A percentile compares a stretch with the other conserved stretches of the same genome.
Conservation (phyloP, 2,329 filamentous ascomycete species). For the Penicillium sp. region DNA sequence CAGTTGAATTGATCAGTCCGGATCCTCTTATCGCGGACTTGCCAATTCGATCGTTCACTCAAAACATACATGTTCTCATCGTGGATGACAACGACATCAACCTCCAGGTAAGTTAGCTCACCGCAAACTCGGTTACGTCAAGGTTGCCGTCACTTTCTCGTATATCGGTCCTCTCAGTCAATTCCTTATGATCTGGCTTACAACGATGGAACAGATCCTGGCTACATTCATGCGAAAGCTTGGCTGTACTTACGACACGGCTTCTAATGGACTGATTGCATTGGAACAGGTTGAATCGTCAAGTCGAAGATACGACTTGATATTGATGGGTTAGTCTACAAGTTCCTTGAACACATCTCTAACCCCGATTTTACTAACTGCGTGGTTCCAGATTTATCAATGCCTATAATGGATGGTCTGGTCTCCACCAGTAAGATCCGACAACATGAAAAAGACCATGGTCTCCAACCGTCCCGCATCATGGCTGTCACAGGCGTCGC, state of each 20-base stretch:
- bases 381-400: conserved; percentile 38
- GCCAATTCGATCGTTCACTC: background rate
- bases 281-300: conserved; percentile 33
- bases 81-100: conserved; percentile 46
- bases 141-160: background rate
- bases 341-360: no score
- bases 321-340: conserved; percentile 29
- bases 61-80: conserved; percentile 29
- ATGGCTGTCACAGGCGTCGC: conserved; percentile 34
- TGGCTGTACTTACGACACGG: conserved; percentile 35
- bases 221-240: conserved; percentile 39
- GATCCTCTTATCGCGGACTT: background rate
- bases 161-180: no score
- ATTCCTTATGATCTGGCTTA: background rate
- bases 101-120: conserved; percentile 23
- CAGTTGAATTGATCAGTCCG: background rate
- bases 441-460: conserved; percentile 28
- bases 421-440: conserved; percentile 42
- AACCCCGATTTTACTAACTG: background rate
- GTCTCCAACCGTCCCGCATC: conserved; percentile 21
- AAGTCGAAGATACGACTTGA: conserved; percentile 33
- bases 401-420: conserved; percentile 46
- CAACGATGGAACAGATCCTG: conserved; percentile 25
- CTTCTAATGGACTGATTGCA: conserved; percentile 38
- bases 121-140: background rate